These are phyloP conservation scores for Dioszegia hungarica DNA, from an alignment of 768 basidiomycete genomes.

Conservation along the genomic window DNA sequence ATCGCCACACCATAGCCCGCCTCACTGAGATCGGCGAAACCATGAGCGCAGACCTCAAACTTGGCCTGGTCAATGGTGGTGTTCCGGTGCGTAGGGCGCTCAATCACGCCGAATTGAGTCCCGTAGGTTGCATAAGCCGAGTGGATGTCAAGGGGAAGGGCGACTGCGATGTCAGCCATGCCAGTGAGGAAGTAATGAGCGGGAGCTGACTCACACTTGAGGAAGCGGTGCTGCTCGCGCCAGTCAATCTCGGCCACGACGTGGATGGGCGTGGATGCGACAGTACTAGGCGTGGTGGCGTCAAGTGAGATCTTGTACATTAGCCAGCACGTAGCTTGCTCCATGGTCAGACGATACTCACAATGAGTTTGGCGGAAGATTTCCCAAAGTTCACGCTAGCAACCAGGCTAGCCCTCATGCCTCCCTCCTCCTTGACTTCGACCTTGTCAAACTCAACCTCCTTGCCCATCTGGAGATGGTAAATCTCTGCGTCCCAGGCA, in stretches of 20 bases:
- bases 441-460: slow-evolving; percentile 19
- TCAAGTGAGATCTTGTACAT: slow-evolving; percentile 3
- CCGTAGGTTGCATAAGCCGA: slow-evolving; percentile 81
- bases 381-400: slow-evolving; percentile 1
- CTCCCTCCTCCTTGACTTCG: slow-evolving; percentile 38
- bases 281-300: background rate
- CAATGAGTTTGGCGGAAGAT: background rate
- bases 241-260: slow-evolving; percentile 46
- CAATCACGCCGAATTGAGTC: slow-evolving; percentile 84
- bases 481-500: slow-evolving; percentile 32
- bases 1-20: slow-evolving; percentile 91
- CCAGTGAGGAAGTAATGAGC: background rate
- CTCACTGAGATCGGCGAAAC: slow-evolving; percentile 53
- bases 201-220: slow-evolving; percentile 22
- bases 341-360: background rate
- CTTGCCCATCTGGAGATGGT: slow-evolving; percentile 19
- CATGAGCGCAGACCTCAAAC: slow-evolving; percentile 96
- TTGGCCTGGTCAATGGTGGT: slow-evolving; percentile 66
- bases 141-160: slow-evolving; percentile 78
- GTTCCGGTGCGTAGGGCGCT: slow-evolving; percentile 89
- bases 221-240: slow-evolving; percentile 44
- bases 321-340: background rate
- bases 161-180: slow-evolving; percentile 53
- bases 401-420: background rate
- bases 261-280: background rate